Percentiles rank a stretch among this genome's conserved stretches.
Conservation (phyloP, 1,284 basidiomycete genomes). For the Malassezia dermatis region DNA sequence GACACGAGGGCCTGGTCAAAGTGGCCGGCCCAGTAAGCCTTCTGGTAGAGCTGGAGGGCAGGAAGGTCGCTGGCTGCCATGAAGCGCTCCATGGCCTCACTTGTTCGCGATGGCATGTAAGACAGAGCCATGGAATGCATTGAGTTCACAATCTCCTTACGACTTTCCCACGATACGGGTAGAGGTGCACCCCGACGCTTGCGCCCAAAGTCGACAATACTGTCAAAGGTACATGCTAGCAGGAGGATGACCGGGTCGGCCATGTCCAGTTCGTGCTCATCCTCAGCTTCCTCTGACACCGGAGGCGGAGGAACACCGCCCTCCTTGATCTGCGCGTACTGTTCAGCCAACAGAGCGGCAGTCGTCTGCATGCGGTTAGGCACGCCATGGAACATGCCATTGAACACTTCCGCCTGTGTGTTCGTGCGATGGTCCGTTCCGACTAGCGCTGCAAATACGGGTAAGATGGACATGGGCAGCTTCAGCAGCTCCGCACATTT, state of each 20-base stretch:
- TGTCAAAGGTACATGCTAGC: slow-evolving; percentile 12
- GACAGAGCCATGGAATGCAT: slow-evolving; percentile 13
- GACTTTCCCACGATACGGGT: slow-evolving; percentile 15
- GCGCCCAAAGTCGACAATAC: slow-evolving; percentile 12
- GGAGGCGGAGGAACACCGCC: neutral
- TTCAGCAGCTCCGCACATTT: slow-evolving; percentile 13
- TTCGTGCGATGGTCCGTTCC: slow-evolving; percentile 14
- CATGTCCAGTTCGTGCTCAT: slow-evolving; percentile 1
- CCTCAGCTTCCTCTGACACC: neutral
- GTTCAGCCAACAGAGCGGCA: slow-evolving; percentile 10
- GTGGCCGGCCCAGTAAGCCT: slow-evolving; percentile 13
- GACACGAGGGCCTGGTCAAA: slow-evolving; percentile 17
- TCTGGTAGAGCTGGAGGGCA: slow-evolving; percentile 10
- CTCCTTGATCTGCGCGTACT: slow-evolving; percentile 10
- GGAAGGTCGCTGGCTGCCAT: slow-evolving; percentile 5
- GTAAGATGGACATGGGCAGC: slow-evolving; percentile 13
- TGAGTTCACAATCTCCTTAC: slow-evolving; percentile 2
- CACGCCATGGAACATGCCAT: slow-evolving; percentile 16
- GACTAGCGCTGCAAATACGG: slow-evolving; percentile 12
- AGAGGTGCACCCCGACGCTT: slow-evolving; percentile 17
- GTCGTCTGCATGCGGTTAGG: slow-evolving; percentile 13
- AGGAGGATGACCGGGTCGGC: slow-evolving; percentile 14
- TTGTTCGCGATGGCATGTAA: slow-evolving; percentile 8
- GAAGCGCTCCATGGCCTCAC: slow-evolving; percentile 16
- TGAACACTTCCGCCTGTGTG: slow-evolving; percentile 11